phyloP scores from a whole-genome alignment of 768 basidiomycete genomes.

The Leccinum olivaceopallidum region DNA sequence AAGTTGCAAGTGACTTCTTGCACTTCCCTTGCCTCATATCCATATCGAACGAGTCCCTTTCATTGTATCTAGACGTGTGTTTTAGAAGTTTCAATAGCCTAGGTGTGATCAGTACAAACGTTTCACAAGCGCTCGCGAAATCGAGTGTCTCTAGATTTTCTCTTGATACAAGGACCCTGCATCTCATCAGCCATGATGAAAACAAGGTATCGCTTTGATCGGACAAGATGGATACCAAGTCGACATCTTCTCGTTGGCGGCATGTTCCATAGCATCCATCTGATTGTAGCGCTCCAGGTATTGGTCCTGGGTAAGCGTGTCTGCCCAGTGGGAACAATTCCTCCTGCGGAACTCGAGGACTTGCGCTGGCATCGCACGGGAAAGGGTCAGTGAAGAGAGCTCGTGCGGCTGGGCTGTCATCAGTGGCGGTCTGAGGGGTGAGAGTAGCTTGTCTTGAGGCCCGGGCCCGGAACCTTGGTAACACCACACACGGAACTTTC shows the following conservation, averaged over 20 bases:
- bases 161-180: constrained; percentile 56
- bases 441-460: too few species aligned
- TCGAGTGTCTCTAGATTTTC: constrained; percentile 39
- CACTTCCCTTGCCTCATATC: constrained; percentile 20
- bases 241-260: constrained; percentile 31
- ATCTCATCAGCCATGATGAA: not conserved
- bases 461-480: not conserved
- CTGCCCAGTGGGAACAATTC: constrained; percentile 44
- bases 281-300: constrained; percentile 44
- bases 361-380: constrained; percentile 50
- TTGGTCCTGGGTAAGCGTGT: constrained; percentile 38
- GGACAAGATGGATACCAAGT: constrained; percentile 42
- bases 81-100: not conserved
- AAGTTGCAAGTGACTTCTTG: constrained; percentile 46
- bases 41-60: constrained; percentile 29
- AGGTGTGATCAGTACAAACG: not conserved
- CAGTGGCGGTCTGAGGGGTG: not conserved
- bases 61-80: constrained; percentile 31
- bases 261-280: constrained; percentile 45
- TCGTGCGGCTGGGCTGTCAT: constrained; percentile 30
- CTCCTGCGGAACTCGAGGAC: constrained; percentile 39
- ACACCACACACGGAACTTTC: not conserved
- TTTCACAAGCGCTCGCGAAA: constrained; percentile 7
- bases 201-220: not conserved
- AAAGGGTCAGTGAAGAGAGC: constrained; percentile 13